A percentile compares a stretch with the other conserved stretches of the same genome.
These are phyloP conservation scores for Coelastrella sp. DNA, from an alignment of 139 green algal species.

Conservation along the genomic window DNA sequence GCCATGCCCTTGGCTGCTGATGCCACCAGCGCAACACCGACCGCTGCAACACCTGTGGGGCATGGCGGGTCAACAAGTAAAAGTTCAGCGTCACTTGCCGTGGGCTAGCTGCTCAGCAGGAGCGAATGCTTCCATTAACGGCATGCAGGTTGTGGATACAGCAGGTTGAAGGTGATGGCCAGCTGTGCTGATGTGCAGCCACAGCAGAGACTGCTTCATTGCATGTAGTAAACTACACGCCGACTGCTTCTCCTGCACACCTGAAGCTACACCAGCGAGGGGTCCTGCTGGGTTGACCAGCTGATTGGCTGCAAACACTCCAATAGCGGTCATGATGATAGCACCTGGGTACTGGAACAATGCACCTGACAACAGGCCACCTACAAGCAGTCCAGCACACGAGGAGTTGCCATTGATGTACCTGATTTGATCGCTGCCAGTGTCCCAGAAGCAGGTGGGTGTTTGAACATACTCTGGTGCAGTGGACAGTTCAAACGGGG, in stretches of 20 bases:
- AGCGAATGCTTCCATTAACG: not conserved
- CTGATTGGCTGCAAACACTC: conserved; percentile 72
- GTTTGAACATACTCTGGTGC: too few relatives aligned
- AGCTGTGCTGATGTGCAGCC: too few relatives aligned
- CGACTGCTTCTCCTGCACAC: conserved; percentile 32
- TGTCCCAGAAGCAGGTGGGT: too few relatives aligned
- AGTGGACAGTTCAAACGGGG: too few relatives aligned
- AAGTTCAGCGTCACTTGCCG: not conserved
- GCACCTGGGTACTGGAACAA: conserved; percentile 95
- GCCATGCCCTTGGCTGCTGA: conserved; percentile 79
- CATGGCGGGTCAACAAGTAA: not conserved
- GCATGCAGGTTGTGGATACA: not conserved
- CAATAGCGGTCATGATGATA: conserved; percentile 84
- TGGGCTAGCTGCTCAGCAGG: not conserved
- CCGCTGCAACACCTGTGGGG: conserved; percentile 72
- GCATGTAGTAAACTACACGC: too few relatives aligned
- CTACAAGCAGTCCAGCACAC: conserved; percentile 41
- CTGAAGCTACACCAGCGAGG: conserved; percentile 64
- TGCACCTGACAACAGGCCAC: conserved; percentile 76
- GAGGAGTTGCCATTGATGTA: not conserved
- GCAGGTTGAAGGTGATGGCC: not conserved
- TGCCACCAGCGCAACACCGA: conserved; percentile 89
- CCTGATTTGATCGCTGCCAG: too few relatives aligned
- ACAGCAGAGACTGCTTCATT: too few relatives aligned
- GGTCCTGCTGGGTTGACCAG: conserved; percentile 63